phyloP scores from a whole-genome alignment of 2,329 filamentous ascomycete genomes.

The Colletotrichum tofieldiae region DNA sequence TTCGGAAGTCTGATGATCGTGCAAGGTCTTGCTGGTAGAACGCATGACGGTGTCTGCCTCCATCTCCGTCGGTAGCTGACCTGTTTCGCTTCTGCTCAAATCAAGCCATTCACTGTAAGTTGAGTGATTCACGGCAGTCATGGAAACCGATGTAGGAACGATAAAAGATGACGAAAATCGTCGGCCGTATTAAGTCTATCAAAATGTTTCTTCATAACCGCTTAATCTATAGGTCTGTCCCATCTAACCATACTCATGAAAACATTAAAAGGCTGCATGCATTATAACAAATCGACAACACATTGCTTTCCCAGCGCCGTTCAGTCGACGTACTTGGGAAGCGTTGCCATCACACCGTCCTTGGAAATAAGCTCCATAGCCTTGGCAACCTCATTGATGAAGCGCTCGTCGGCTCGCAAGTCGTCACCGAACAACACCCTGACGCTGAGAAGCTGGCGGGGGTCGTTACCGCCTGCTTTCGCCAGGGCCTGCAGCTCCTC shows the following conservation, averaged over 20 bases:
- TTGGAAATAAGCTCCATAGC: constrained; percentile 63
- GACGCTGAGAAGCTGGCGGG: constrained; percentile 60
- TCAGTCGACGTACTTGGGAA: constrained; percentile 62
- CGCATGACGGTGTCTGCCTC: background rate
- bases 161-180: background rate
- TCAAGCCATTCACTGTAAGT: background rate
- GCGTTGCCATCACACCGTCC: constrained; percentile 65
- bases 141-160: too few relatives aligned
- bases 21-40: background rate
- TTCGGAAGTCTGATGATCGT: background rate
- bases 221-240: background rate
- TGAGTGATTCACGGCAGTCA: too few relatives aligned
- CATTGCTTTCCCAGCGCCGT: background rate
- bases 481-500: constrained; percentile 64
- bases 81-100: background rate
- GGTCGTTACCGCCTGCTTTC: constrained; percentile 59
- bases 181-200: background rate
- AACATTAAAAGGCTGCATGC: background rate
- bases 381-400: constrained; percentile 62
- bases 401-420: constrained; percentile 63
- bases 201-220: background rate
- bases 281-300: background rate
- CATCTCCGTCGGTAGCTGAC: background rate
- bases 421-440: constrained; percentile 67
- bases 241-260: background rate